Conservation (phyloP, 2,329 filamentous ascomycete genomes). For the Colletotrichum orchidophilum region DNA sequence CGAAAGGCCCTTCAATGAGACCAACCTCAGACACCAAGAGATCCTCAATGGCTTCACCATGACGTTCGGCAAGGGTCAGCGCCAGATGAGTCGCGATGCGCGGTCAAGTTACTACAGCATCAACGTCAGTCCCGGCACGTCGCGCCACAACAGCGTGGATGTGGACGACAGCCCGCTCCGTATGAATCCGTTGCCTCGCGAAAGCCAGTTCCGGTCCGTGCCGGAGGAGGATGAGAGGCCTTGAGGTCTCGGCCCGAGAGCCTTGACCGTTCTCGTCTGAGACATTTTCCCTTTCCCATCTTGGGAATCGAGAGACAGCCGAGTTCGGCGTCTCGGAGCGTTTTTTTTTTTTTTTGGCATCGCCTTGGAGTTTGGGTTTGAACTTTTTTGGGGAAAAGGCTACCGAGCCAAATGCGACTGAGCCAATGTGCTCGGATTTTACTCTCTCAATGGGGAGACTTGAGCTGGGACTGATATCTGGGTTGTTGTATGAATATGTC, state of each 20-base stretch:
- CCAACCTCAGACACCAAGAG: conserved; percentile 58
- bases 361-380: conserved; percentile 8
- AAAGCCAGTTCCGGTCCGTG: conserved; percentile 14
- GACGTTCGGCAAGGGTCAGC: conserved; percentile 49
- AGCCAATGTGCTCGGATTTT: not conserved
- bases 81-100: conserved; percentile 13
- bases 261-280: not conserved
- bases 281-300: not conserved
- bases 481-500: not conserved
- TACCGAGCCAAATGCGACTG: too few species aligned
- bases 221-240: conserved; percentile 25
- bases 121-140: conserved; percentile 55
- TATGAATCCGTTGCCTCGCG: conserved; percentile 13
- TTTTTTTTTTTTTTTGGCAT: conserved; percentile 4
- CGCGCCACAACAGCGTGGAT: conserved; percentile 48
- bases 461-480: not conserved
- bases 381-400: not conserved
- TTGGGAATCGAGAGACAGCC: not conserved
- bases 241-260: not conserved
- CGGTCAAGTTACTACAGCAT: conserved; percentile 28
- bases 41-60: conserved; percentile 56
- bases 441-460: not conserved
- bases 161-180: conserved; percentile 38
- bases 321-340: not conserved
- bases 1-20: conserved; percentile 54